These are phyloP conservation scores for Cladosporium velox DNA, from an alignment of 2,329 filamentous ascomycete genomes.

Conservation along the genomic window DNA sequence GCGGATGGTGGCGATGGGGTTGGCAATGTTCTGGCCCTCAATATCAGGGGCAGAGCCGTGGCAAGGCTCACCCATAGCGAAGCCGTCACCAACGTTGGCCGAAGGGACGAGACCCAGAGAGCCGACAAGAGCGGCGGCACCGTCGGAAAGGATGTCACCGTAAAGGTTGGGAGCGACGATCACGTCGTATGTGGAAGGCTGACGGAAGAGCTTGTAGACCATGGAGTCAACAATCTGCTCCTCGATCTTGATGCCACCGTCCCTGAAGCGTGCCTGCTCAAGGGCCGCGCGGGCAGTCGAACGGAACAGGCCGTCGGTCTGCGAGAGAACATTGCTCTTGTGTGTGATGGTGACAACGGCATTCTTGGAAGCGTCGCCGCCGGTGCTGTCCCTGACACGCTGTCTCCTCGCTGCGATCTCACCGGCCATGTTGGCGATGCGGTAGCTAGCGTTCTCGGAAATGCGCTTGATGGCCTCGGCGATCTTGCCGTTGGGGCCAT, in stretches of 20 bases:
- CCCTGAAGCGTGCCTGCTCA: slow-evolving; percentile 62
- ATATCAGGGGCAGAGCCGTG: slow-evolving; percentile 97
- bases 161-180: slow-evolving; percentile 98
- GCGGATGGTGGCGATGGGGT: slow-evolving; percentile 91
- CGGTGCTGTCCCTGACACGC: slow-evolving; percentile 67
- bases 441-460: slow-evolving; percentile 76
- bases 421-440: slow-evolving; percentile 90
- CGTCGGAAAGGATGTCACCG: slow-evolving; percentile 94
- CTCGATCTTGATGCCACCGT: slow-evolving; percentile 65
- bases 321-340: slow-evolving; percentile 95
- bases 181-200: slow-evolving; percentile 93
- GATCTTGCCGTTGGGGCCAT: slow-evolving; percentile 73
- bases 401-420: slow-evolving; percentile 89
- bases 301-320: slow-evolving; percentile 96
- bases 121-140: slow-evolving; percentile 89
- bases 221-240: slow-evolving; percentile 99
- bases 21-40: slow-evolving; percentile 86
- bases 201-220: slow-evolving; percentile 99
- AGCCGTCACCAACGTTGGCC: slow-evolving; percentile 90
- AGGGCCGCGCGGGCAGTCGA: slow-evolving; percentile 74
- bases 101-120: slow-evolving; percentile 88
- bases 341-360: slow-evolving; percentile 94
- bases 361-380: slow-evolving; percentile 61
- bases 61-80: slow-evolving; percentile 97
- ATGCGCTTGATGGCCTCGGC: slow-evolving; percentile 99